Base-by-base conservation (phyloP, 2,329 filamentous ascomycete genomes). In the Ophiocordyceps australis region DNA sequence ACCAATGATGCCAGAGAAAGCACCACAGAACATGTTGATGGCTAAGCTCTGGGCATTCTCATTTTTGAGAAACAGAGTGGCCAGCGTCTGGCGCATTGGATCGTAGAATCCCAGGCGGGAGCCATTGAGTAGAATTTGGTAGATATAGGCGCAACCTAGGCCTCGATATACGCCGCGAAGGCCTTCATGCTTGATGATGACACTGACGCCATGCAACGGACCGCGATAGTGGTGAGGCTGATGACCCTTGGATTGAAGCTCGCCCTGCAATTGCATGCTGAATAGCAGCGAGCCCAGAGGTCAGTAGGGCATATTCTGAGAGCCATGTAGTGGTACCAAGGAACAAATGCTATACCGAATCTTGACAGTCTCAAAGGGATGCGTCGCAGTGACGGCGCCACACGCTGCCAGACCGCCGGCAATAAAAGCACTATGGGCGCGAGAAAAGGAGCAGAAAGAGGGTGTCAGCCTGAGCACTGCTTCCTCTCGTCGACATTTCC, bases 341-440 rank as follows among this genome's bases (percentile, higher is more conserved):
- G n/a, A n/a, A n/a, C n/a, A n/a, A n/a, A n/a, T n/a, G n/a, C n/a
- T n/a, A 46, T 61, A 85, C 77, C 85, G 79, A 47, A 95, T 95
- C 68, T 98, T 98, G 49, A 98, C 83, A 9, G 86, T 95, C 57
- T 98, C 89, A 57, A 95, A 95, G 30, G 85, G 85, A 54, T 98
- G 89, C 26, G 89, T 95, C 37, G 91, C 85, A 21, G 86, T 95
- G 30, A 98, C 89, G 36, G 89, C 89, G 46, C 89, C 89, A 56
- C 86, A 95, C 37, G 89, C 89, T 46, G 89, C 89, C 46, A 98
- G 79, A 47, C 89, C 89, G 48, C 89, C 89, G 30, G 89, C 86
- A 43, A 95, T 72, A 61, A 98, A 98, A 33, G 83, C 81, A 38
- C 85, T 72, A 40, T 13, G n/a, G n/a, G n/a, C n/a, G n/a, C n/a